A percentile compares a stretch with the other conserved stretches of the same genome.
phyloP scores from a whole-genome alignment of 192 early-diverging fungal species.

The Coemansia sp. region DNA sequence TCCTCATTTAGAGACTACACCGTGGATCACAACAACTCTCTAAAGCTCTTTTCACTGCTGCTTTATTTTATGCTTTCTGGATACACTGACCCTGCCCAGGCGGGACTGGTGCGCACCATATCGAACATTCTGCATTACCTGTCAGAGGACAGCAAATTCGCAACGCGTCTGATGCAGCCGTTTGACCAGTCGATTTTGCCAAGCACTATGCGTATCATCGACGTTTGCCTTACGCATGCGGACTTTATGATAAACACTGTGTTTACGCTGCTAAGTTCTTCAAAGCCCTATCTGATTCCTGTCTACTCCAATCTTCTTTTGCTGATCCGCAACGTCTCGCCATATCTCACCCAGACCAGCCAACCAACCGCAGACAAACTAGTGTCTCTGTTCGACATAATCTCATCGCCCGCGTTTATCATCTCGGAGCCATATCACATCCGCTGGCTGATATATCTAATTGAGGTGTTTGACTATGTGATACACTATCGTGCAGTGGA shows the following conservation, averaged over 20 bases:
- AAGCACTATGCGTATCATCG: slow-evolving; percentile 61
- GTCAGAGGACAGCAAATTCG: slow-evolving; percentile 49
- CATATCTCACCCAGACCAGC: slow-evolving; percentile 75
- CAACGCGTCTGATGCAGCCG: slow-evolving; percentile 50
- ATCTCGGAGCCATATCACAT: slow-evolving; percentile 79
- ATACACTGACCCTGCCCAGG: slow-evolving; percentile 40
- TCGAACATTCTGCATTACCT: slow-evolving; percentile 60
- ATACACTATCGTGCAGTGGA: slow-evolving; percentile 82
- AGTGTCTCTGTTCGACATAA: slow-evolving; percentile 70
- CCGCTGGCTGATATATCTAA: slow-evolving; percentile 66
- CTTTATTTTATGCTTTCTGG: slow-evolving; percentile 53
- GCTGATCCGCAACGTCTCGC: slow-evolving; percentile 79
- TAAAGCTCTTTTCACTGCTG: slow-evolving; percentile 45
- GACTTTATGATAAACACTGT: slow-evolving; percentile 86
- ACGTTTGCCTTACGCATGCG: slow-evolving; percentile 65
- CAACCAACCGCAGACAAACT: slow-evolving; percentile 72
- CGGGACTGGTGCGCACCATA: slow-evolving; percentile 70
- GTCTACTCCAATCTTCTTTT: slow-evolving; percentile 79
- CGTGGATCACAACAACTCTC: slow-evolving; percentile 47
- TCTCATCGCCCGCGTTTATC: slow-evolving; percentile 76
- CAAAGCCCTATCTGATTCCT: slow-evolving; percentile 61
- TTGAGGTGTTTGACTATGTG: slow-evolving; percentile 82
- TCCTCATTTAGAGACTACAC: slow-evolving; percentile 50
- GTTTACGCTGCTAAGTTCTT: slow-evolving; percentile 73
- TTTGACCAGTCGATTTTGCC: slow-evolving; percentile 57